These are phyloP conservation scores for Ceratocystis smalleyi DNA, from an alignment of 2,329 filamentous ascomycete genomes.

Conservation along the genomic window DNA sequence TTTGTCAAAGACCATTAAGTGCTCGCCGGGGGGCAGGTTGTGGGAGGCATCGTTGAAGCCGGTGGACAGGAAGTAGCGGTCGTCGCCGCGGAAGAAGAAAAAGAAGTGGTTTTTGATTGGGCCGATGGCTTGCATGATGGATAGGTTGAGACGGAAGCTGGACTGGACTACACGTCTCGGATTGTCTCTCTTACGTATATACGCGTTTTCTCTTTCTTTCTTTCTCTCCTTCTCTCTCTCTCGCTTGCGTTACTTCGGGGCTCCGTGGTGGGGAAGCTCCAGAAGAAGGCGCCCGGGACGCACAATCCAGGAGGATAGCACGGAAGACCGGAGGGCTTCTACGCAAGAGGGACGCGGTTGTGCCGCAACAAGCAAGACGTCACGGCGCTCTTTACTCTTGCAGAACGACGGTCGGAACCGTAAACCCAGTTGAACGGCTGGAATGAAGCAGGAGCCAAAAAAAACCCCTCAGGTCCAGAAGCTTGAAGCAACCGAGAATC, in stretches of 20 bases:
- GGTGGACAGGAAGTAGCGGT: conserved; percentile 14
- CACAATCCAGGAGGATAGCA: background rate
- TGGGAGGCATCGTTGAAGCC: conserved; percentile 13
- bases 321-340: background rate
- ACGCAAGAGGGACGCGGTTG: too few species aligned
- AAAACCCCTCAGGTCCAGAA: background rate
- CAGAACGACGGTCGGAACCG: too few species aligned
- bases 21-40: conserved; percentile 8
- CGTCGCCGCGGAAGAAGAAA: conserved; percentile 15
- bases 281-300: background rate
- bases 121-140: background rate
- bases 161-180: too few species aligned
- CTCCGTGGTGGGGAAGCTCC: background rate
- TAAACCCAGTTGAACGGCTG: background rate
- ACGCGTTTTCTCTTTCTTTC: too few species aligned
- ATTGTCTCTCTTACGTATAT: too few species aligned
- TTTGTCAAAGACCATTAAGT: background rate
- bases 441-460: background rate
- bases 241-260: background rate
- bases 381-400: too few species aligned
- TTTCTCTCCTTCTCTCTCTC: background rate
- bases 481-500: background rate
- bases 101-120: conserved; percentile 12
- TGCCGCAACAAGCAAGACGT: too few species aligned
- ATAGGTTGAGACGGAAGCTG: too few species aligned